Percentiles rank a stretch among this genome's conserved stretches.
phyloP scores from a whole-genome alignment of 1,284 basidiomycete species.

The Fomitopsis palustris region DNA sequence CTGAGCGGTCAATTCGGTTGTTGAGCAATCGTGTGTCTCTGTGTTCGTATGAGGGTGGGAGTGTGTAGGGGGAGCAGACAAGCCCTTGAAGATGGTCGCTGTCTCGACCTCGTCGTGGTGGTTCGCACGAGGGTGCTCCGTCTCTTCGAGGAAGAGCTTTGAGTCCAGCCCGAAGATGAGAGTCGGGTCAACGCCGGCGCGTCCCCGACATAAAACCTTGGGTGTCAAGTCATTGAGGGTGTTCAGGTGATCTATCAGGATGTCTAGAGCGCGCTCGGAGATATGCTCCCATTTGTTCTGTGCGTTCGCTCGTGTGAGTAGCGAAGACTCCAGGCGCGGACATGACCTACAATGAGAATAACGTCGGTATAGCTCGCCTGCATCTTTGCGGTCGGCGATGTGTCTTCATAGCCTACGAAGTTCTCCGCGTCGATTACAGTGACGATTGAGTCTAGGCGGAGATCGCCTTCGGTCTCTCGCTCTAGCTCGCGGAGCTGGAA shows the following conservation, averaged over 20 bases:
- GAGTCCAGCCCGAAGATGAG: conserved; percentile 85
- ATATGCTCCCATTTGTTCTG: conserved; percentile 88
- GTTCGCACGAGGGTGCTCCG: conserved; percentile 23
- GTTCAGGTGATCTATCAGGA: conserved; percentile 82
- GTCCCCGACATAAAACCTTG: conserved; percentile 69
- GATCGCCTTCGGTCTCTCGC: conserved; percentile 65
- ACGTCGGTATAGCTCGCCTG: conserved; percentile 93
- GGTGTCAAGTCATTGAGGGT: conserved; percentile 88
- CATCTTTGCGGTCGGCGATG: conserved; percentile 84
- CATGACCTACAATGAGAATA: conserved; percentile 69
- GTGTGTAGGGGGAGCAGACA: conserved; percentile 18
- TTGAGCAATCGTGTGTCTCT: not conserved
- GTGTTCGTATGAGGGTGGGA: conserved; percentile 29
- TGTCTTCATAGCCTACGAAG: conserved; percentile 87
- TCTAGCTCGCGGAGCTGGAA: conserved; percentile 90
- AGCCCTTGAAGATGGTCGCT: conserved; percentile 53
- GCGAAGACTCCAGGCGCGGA: not conserved
- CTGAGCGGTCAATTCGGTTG: not conserved
- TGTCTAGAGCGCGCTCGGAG: conserved; percentile 72
- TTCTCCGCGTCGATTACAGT: conserved; percentile 91
- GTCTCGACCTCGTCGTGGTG: conserved; percentile 86
- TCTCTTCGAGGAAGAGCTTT: conserved; percentile 51
- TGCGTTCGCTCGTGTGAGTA: not conserved
- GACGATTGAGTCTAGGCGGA: conserved; percentile 84
- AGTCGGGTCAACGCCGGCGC: conserved; percentile 64